A percentile compares a stretch with the other conserved stretches of the same genome.
Conservation (phyloP, 2,329 filamentous ascomycete species). For the Colletotrichum magnum region DNA sequence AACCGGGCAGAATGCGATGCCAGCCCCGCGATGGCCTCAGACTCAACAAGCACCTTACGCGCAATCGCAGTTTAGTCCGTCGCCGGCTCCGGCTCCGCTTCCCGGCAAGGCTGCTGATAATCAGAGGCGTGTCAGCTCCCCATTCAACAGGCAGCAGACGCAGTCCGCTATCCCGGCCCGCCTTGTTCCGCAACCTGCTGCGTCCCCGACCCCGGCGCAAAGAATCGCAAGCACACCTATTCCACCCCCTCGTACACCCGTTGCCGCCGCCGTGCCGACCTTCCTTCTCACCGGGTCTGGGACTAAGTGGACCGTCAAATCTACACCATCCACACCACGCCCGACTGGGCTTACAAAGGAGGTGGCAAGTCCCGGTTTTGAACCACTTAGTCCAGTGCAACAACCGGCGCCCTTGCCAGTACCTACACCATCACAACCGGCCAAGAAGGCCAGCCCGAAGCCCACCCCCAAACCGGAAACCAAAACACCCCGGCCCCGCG, state of each 20-base stretch:
- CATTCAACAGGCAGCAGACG: slow-evolving; percentile 51
- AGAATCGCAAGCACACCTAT: slow-evolving; percentile 49
- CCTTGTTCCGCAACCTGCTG: slow-evolving; percentile 56
- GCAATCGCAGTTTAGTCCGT: slow-evolving; percentile 43
- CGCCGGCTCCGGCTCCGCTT: slow-evolving; percentile 43
- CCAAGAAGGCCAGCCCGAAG: slow-evolving; percentile 54
- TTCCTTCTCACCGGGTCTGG: slow-evolving; percentile 57
- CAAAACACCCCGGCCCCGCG: slow-evolving; percentile 52
- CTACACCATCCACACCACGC: slow-evolving; percentile 71
- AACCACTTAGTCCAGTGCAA: slow-evolving; percentile 71
- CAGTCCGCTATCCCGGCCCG: slow-evolving; percentile 57
- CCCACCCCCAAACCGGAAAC: slow-evolving; percentile 52
- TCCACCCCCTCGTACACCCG: slow-evolving; percentile 52
- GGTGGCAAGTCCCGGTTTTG: slow-evolving; percentile 67
- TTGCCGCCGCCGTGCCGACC: slow-evolving; percentile 43
- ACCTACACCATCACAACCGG: slow-evolving; percentile 48
- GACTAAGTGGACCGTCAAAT: slow-evolving; percentile 71
- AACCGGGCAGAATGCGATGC: slow-evolving; percentile 21
- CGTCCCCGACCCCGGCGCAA: slow-evolving; percentile 50
- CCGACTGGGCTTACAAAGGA: slow-evolving; percentile 50
- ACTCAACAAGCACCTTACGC: slow-evolving; percentile 47
- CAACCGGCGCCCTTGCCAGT: slow-evolving; percentile 54
- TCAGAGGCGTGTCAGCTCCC: slow-evolving; percentile 48
- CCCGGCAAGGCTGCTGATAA: slow-evolving; percentile 43
- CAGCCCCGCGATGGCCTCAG: slow-evolving; percentile 54